Conservation (phyloP, 2,329 filamentous ascomycete genomes). For the Zasmidium angulare region DNA sequence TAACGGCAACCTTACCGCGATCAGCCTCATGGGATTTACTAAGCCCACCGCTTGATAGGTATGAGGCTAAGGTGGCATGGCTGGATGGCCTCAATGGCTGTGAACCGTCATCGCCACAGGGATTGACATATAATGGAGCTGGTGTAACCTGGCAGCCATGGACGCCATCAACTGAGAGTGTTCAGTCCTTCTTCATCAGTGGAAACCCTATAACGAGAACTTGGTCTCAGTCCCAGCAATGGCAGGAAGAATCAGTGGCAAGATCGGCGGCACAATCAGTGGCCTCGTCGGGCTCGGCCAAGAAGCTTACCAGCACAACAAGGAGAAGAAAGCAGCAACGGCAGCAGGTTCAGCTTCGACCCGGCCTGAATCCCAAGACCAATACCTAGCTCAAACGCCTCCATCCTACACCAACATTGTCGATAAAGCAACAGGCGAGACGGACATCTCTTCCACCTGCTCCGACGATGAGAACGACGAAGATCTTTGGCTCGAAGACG, state of each 20-base stretch:
- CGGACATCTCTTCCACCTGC: neutral
- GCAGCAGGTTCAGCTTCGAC: neutral
- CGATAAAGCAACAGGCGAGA: neutral
- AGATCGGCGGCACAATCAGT: constrained; percentile 7
- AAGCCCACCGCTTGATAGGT: neutral
- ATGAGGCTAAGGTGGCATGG: neutral
- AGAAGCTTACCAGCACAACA: constrained; percentile 16
- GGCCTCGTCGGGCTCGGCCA: constrained; percentile 10
- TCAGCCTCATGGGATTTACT: neutral
- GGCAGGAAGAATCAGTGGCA: neutral
- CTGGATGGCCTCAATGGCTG: neutral
- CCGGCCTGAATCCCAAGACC: neutral
- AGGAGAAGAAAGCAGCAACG: constrained; percentile 13
- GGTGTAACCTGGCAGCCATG: neutral
- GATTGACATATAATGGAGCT: neutral
- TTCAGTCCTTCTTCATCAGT: no score
- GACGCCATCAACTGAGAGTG: no score
- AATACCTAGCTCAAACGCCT: neutral
- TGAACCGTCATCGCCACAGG: neutral
- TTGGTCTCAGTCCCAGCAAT: neutral
- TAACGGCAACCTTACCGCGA: neutral
- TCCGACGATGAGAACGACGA: constrained; percentile 14
- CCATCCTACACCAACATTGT: neutral
- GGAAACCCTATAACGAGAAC: no score
- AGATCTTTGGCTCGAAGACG: constrained; percentile 17